phyloP scores from a whole-genome alignment of 2,329 filamentous ascomycete genomes.

The Calonectria henricotiae region DNA sequence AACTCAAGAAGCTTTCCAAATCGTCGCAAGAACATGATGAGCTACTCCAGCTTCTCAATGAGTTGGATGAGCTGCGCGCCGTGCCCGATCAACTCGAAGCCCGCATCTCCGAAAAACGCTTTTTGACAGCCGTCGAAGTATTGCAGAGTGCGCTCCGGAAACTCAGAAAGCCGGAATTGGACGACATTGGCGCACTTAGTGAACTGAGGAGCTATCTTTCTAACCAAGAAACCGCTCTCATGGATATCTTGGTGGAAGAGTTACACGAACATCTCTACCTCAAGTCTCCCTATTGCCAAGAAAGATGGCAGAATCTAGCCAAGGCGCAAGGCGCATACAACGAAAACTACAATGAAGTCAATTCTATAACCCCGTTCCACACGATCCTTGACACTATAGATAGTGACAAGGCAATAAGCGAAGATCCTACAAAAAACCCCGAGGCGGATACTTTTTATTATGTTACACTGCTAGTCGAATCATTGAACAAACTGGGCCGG shows the following conservation, averaged over 20 bases:
- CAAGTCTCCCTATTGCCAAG: constrained; percentile 97
- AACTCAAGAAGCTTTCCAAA: constrained; percentile 90
- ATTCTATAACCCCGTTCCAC: constrained; percentile 70
- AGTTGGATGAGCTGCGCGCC: constrained; percentile 89
- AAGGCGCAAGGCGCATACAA: constrained; percentile 74
- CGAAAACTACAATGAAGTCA: constrained; percentile 66
- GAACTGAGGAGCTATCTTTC: constrained; percentile 90
- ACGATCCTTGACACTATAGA: constrained; percentile 75
- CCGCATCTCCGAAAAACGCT: constrained; percentile 95
- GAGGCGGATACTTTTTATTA: constrained; percentile 98
- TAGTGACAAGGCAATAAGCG: constrained; percentile 75
- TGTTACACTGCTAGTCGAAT: constrained; percentile 88
- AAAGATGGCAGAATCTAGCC: constrained; percentile 90
- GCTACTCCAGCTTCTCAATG: constrained; percentile 85
- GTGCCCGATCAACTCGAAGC: constrained; percentile 95
- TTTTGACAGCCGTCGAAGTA: constrained; percentile 92
- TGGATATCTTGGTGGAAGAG: constrained; percentile 97
- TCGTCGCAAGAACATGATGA: constrained; percentile 93
- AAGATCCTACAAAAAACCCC: constrained; percentile 93
- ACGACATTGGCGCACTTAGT: constrained; percentile 89
- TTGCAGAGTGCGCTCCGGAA: constrained; percentile 89
- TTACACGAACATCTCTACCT: constrained; percentile 97
- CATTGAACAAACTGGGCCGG: constrained; percentile 89
- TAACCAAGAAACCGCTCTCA: constrained; percentile 92
- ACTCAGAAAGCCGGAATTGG: constrained; percentile 89